These are phyloP conservation scores for Ceratocystis smalleyi DNA, from an alignment of 2,329 filamentous ascomycete species.

Conservation along the genomic window DNA sequence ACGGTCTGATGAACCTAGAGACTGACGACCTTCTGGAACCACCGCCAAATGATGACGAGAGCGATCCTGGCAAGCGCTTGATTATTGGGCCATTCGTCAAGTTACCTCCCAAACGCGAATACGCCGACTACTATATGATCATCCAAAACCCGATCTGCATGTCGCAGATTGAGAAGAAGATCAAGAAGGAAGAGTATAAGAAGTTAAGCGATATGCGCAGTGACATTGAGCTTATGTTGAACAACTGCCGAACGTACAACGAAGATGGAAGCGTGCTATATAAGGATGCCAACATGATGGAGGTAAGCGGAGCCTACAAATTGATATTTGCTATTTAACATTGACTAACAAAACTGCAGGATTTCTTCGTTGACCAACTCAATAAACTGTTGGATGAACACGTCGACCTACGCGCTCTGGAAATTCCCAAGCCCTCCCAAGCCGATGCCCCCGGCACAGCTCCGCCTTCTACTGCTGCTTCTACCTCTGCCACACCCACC, in stretches of 20 bases:
- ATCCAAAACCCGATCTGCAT: conserved; percentile 90
- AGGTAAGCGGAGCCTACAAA: conserved; percentile 24
- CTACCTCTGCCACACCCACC: neutral
- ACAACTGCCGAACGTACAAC: conserved; percentile 89
- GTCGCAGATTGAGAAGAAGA: conserved; percentile 86
- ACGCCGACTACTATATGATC: conserved; percentile 87
- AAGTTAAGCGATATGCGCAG: conserved; percentile 63
- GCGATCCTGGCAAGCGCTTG: conserved; percentile 49
- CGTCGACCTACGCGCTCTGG: conserved; percentile 40
- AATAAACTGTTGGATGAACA: conserved; percentile 39
- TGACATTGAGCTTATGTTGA: conserved; percentile 72
- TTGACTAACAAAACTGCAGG: conserved; percentile 38
- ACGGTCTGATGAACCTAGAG: conserved; percentile 69
- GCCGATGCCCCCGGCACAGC: conserved; percentile 16
- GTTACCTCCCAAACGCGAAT: conserved; percentile 73
- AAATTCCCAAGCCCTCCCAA: conserved; percentile 26
- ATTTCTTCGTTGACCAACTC: conserved; percentile 40
- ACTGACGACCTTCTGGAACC: conserved; percentile 52
- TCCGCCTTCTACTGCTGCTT: conserved; percentile 18
- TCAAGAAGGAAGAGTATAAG: conserved; percentile 89
- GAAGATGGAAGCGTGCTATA: conserved; percentile 89
- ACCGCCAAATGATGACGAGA: conserved; percentile 35
- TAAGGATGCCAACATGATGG: conserved; percentile 80
- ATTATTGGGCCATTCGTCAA: conserved; percentile 93
- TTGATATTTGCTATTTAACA: conserved; percentile 19